Percentiles rank a stretch among this genome's conserved stretches.
These are phyloP conservation scores for Pharnaceum exiguum DNA, from an alignment of 148 eudicot species.

Conservation along the genomic window DNA sequence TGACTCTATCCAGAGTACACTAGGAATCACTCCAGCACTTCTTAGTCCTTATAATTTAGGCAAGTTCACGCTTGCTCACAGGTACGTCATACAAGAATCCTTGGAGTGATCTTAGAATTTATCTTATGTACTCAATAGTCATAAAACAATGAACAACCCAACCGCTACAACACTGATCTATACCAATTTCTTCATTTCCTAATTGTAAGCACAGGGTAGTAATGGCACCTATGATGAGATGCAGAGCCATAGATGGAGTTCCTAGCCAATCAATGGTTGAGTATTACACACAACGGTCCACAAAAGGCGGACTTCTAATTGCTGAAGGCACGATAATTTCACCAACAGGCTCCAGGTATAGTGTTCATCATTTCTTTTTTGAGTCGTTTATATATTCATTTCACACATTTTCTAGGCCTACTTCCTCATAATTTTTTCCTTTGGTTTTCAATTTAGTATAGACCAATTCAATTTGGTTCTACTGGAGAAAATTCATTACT, in stretches of 20 bases:
- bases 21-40: too few relatives aligned
- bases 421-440: conserved; percentile 34
- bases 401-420: conserved; percentile 33
- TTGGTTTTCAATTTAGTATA: neutral
- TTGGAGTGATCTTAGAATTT: too few relatives aligned
- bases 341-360: conserved; percentile 28
- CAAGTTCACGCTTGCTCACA: conserved; percentile 62
- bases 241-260: conserved; percentile 29
- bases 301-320: conserved; percentile 40
- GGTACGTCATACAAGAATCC: too few relatives aligned
- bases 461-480: neutral
- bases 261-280: conserved; percentile 43
- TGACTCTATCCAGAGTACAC: too few relatives aligned
- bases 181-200: too few relatives aligned
- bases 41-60: conserved; percentile 62
- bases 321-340: conserved; percentile 45
- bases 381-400: neutral
- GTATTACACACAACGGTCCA: conserved; percentile 51
- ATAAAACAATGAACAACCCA: neutral
- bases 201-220: conserved; percentile 27
- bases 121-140: neutral
- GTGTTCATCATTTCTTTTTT: neutral
- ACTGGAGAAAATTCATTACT: neutral
- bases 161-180: neutral
- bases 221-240: conserved; percentile 43